phyloP scores from a whole-genome alignment of 2,329 filamentous ascomycete species.

The Diaporthe citri region DNA sequence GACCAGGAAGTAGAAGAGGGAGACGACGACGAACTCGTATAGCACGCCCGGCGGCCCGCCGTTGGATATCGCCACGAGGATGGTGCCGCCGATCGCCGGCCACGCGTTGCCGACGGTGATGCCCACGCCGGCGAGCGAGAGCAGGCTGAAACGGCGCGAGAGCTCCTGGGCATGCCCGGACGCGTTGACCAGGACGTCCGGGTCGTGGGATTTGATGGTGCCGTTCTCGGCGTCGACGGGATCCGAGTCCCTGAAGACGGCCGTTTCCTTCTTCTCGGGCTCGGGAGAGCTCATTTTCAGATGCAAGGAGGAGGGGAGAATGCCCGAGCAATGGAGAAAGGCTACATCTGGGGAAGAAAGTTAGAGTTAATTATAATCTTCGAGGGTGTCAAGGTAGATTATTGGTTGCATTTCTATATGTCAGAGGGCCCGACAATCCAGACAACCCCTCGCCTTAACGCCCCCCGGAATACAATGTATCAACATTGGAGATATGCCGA shows the following conservation, averaged over 20 bases:
- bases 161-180: slow-evolving; percentile 57
- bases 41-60: slow-evolving; percentile 72
- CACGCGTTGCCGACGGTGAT: slow-evolving; percentile 58
- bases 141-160: slow-evolving; percentile 54
- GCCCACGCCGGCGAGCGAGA: slow-evolving; percentile 56
- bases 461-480: neutral
- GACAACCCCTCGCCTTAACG: neutral
- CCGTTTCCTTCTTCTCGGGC: slow-evolving; percentile 12
- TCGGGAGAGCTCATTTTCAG: slow-evolving; percentile 14
- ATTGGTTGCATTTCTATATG: slow-evolving; percentile 3
- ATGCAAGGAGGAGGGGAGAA: neutral
- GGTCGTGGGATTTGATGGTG: neutral
- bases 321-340: neutral
- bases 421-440: neutral
- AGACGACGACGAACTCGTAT: slow-evolving; percentile 68
- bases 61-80: slow-evolving; percentile 67
- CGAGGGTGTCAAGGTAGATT: neutral
- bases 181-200: slow-evolving; percentile 49
- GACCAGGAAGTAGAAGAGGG: slow-evolving; percentile 68
- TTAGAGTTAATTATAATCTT: neutral
- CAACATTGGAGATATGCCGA: slow-evolving; percentile 7
- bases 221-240: slow-evolving; percentile 29
- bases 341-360: neutral
- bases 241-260: neutral
- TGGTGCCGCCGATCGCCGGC: slow-evolving; percentile 58